Evolutionary conservation across 306 rosid genomes (phyloP).

Genomic region (Cicer bijugum): DNA sequence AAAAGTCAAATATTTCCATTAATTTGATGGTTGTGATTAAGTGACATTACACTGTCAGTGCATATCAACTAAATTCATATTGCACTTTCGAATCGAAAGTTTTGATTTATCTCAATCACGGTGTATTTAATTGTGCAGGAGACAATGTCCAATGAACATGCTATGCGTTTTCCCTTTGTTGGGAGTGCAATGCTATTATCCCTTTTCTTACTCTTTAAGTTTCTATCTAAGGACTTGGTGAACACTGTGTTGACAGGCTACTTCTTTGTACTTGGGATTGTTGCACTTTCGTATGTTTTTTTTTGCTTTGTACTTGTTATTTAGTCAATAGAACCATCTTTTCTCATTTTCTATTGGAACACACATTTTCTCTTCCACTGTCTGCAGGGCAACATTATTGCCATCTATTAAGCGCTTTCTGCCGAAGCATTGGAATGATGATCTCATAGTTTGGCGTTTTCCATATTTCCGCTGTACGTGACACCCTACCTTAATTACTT

Average conservation of each 20-base stretch:
- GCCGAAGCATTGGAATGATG: slow-evolving; percentile 81
- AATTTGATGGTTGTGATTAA: too few species aligned
- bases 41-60: too few species aligned
- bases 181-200: slow-evolving; percentile 99
- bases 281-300: slow-evolving; percentile 88
- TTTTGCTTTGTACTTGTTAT: background rate
- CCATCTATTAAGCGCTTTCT: slow-evolving; percentile 82
- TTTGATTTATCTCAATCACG: slow-evolving; percentile 31
- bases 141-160: slow-evolving; percentile 98
- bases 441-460: slow-evolving; percentile 70
- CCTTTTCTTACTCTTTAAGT: slow-evolving; percentile 94
- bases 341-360: slow-evolving; percentile 30
- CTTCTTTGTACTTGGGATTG: slow-evolving; percentile 96
- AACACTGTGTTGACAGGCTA: slow-evolving; percentile 93
- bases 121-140: slow-evolving; percentile 66
- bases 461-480: slow-evolving; percentile 91
- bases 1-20: too few species aligned
- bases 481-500: slow-evolving; percentile 5
- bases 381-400: slow-evolving; percentile 84
- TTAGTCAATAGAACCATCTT: slow-evolving; percentile 4
- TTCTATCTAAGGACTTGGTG: slow-evolving; percentile 96
- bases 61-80: too few species aligned
- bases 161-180: slow-evolving; percentile 98
- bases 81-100: background rate
- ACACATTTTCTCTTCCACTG: slow-evolving; percentile 38